A percentile compares a stretch with the other conserved stretches of the same genome.
Evolutionary conservation across 495 filamentous ascomycete species (phyloP).

Genomic region (Tuber calosporum): DNA sequence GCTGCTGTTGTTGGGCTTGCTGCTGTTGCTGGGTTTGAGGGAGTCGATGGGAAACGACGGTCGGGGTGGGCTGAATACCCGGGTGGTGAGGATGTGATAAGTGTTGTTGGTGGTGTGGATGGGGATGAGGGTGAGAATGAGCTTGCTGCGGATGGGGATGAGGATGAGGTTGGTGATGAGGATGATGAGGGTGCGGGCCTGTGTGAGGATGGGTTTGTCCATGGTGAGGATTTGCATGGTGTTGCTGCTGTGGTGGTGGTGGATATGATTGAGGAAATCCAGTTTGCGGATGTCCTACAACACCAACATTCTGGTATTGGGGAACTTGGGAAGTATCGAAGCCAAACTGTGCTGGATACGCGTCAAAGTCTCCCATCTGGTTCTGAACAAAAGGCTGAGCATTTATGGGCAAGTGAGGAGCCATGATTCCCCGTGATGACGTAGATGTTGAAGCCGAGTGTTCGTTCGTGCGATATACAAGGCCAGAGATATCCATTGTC

Average conservation of each 20-base stretch:
- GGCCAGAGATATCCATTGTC: conserved; percentile 42
- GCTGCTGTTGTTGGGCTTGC: conserved; percentile 41
- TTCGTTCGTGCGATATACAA: conserved; percentile 41
- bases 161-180: conserved; percentile 37
- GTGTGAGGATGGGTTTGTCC: conserved; percentile 16
- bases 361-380: conserved; percentile 42
- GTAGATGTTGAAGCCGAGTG: conserved; percentile 39
- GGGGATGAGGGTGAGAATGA: conserved; percentile 37
- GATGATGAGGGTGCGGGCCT: conserved; percentile 22
- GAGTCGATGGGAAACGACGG: conserved; percentile 32
- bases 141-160: conserved; percentile 37
- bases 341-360: conserved; percentile 39
- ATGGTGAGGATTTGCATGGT: conserved; percentile 32
- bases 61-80: conserved; percentile 29
- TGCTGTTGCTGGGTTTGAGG: conserved; percentile 42
- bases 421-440: conserved; percentile 40
- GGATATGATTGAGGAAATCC: conserved; percentile 45
- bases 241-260: conserved; percentile 36
- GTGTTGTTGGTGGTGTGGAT: conserved; percentile 34
- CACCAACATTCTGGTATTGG: conserved; percentile 37
- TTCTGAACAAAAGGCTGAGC: conserved; percentile 37
- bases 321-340: conserved; percentile 41
- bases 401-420: conserved; percentile 40
- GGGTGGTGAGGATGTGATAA: conserved; percentile 33
- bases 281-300: conserved; percentile 36